These are phyloP conservation scores for Manihot esculenta DNA, from an alignment of 441 rosid genomes.

Conservation along the genomic window DNA sequence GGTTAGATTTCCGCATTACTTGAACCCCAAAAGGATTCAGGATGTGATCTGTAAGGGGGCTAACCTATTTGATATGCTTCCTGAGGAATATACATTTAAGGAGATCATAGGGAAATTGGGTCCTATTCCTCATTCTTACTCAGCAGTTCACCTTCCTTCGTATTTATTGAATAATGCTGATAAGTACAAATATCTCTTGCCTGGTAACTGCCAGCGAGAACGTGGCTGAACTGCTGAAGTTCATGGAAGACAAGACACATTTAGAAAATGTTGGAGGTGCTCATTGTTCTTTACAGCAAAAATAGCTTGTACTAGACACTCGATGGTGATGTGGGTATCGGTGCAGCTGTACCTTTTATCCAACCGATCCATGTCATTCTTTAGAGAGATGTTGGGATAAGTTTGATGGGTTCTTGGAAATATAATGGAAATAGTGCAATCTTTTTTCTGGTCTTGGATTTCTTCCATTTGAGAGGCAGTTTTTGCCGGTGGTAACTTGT, in stretches of 20 bases:
- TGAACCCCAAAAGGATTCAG: conserved; percentile 71
- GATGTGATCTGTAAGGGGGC: conserved; percentile 80
- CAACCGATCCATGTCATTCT: conserved; percentile 13
- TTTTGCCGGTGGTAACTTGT: conserved; percentile 25
- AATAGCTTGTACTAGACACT: conserved; percentile 16
- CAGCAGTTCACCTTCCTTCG: conserved; percentile 79
- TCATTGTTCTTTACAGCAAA: conserved; percentile 20
- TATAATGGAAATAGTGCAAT: neutral
- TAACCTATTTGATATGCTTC: conserved; percentile 82
- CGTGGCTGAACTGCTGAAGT: conserved; percentile 54
- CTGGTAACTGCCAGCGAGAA: conserved; percentile 78
- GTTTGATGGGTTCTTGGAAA: conserved; percentile 1
- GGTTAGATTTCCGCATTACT: conserved; percentile 71
- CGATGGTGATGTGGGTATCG: conserved; percentile 14
- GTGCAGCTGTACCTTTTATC: conserved; percentile 22
- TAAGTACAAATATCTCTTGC: conserved; percentile 67
- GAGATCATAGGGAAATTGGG: conserved; percentile 88
- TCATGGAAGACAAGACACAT: conserved; percentile 13
- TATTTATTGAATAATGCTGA: conserved; percentile 62
- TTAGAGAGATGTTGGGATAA: conserved; percentile 13
- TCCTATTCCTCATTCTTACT: conserved; percentile 65
- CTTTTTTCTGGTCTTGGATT: conserved; percentile 18
- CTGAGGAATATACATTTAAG: conserved; percentile 82
- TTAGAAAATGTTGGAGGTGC: conserved; percentile 21
- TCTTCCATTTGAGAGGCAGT: conserved; percentile 30